Percentiles rank a stretch among this genome's conserved stretches.
Conservation (phyloP, 495 filamentous ascomycete genomes). For the Hyphodiscus hymeniophilus region DNA sequence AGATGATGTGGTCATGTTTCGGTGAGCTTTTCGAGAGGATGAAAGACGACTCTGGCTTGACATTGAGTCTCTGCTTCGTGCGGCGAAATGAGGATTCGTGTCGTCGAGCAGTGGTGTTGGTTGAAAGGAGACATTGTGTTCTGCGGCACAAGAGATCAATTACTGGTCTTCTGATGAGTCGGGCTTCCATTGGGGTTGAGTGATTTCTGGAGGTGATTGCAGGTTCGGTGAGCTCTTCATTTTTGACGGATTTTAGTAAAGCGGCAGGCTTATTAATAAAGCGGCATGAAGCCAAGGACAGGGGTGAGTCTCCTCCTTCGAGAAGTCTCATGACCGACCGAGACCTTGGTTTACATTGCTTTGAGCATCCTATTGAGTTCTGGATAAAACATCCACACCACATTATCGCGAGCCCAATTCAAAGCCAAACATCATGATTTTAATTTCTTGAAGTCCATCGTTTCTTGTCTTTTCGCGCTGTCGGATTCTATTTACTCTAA, state of each 20-base stretch:
- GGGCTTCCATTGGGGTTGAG: slow-evolving; percentile 15
- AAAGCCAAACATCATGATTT: too few relatives aligned
- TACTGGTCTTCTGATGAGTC: slow-evolving; percentile 27
- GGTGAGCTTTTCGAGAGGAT: slow-evolving; percentile 27
- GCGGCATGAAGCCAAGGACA: not conserved
- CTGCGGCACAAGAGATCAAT: slow-evolving; percentile 33
- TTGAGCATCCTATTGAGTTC: not conserved
- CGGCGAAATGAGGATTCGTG: slow-evolving; percentile 52
- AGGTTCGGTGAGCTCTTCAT: not conserved
- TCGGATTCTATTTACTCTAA: too few relatives aligned
- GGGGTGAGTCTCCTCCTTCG: too few relatives aligned
- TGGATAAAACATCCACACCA: slow-evolving; percentile 4
- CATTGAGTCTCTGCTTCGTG: slow-evolving; percentile 50
- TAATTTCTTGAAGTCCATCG: too few relatives aligned
- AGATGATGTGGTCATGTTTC: slow-evolving; percentile 56
- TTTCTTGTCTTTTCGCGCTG: too few relatives aligned
- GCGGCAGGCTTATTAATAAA: not conserved
- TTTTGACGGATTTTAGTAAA: not conserved
- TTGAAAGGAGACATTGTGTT: slow-evolving; percentile 26
- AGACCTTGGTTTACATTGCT: too few relatives aligned
- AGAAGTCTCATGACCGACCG: too few relatives aligned
- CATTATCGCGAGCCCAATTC: slow-evolving; percentile 15
- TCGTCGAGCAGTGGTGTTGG: slow-evolving; percentile 28
- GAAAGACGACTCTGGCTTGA: slow-evolving; percentile 58
- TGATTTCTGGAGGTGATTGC: not conserved